phyloP scores from a whole-genome alignment of 1,139 yeast genomes.

The Suhomyces yuchorum region DNA sequence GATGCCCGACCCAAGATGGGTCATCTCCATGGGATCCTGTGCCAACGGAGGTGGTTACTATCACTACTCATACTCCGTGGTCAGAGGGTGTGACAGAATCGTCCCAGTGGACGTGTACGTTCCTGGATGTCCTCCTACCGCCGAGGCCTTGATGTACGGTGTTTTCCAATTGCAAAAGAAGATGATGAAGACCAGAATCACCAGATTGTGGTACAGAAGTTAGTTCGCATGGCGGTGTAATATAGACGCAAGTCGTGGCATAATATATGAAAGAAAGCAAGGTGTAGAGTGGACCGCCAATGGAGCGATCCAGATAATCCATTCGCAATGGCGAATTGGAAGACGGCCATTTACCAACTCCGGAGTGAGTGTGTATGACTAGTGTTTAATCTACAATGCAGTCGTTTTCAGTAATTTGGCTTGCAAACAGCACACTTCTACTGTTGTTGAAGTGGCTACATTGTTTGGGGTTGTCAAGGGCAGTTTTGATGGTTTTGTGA shows the following conservation, averaged over 20 bases:
- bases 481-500: too few relatives aligned
- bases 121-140: slow-evolving; percentile 93
- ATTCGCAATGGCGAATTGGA: too few relatives aligned
- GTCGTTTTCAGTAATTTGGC: too few relatives aligned
- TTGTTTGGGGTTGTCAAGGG: too few relatives aligned
- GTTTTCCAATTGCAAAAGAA: slow-evolving; percentile 87
- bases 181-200: slow-evolving; percentile 79
- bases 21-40: slow-evolving; percentile 92
- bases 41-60: slow-evolving; percentile 95
- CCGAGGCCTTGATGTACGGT: slow-evolving; percentile 91
- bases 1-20: slow-evolving; percentile 93
- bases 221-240: slow-evolving; percentile 36
- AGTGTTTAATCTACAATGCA: too few relatives aligned
- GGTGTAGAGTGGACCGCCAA: not conserved
- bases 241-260: slow-evolving; percentile 2
- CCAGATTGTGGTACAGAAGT: slow-evolving; percentile 86
- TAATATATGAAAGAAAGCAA: not conserved
- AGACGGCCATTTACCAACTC: too few relatives aligned
- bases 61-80: slow-evolving; percentile 87
- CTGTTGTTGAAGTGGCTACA: too few relatives aligned
- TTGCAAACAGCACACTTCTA: too few relatives aligned
- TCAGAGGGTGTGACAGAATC: slow-evolving; percentile 86
- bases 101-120: slow-evolving; percentile 90
- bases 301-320: too few relatives aligned
- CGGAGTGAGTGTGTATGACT: too few relatives aligned